Evolutionary conservation across 2,329 filamentous ascomycete genomes (phyloP).

Genomic region (Amesomyces nigricolor): DNA sequence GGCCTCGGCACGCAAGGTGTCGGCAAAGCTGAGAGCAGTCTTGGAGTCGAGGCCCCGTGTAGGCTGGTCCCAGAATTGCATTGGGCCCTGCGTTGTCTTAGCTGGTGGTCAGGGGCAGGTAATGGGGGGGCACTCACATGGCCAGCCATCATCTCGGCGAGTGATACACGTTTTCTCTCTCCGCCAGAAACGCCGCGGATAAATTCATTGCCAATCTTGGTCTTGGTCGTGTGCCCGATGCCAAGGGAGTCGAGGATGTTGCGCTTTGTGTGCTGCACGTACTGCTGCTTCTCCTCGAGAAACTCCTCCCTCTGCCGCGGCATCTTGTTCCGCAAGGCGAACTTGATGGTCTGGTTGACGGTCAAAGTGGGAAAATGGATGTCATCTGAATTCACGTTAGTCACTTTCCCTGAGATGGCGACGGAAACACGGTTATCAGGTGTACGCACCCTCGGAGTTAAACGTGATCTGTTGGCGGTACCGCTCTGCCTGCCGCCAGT

Average conservation of each 20-base stretch:
- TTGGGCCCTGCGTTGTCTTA: not conserved
- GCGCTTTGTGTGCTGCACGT: not conserved
- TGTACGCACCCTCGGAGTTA: constrained; percentile 2
- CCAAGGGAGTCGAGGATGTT: constrained; percentile 3
- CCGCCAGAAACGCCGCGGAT: constrained; percentile 63
- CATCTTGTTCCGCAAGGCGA: constrained; percentile 5
- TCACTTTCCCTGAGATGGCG: no score
- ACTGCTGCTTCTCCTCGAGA: not conserved
- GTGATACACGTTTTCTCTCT: constrained; percentile 63
- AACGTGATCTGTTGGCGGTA: constrained; percentile 4
- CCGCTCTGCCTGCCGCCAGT: not conserved
- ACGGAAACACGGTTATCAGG: no score
- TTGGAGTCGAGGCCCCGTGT: constrained; percentile 62
- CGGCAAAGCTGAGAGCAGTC: constrained; percentile 15
- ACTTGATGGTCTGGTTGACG: constrained; percentile 6
- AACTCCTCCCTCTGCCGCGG: constrained; percentile 1
- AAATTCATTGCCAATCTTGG: constrained; percentile 63
- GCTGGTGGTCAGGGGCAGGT: no score
- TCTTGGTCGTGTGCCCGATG: constrained; percentile 50
- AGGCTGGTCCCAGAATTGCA: constrained; percentile 58
- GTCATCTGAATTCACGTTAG: not conserved
- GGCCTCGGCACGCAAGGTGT: not conserved
- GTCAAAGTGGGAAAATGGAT: constrained; percentile 3
- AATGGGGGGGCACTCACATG: no score
- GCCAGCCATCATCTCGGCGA: constrained; percentile 55